Conservation (phyloP, 1,139 yeast genomes). For the Candida sanyaensis region DNA sequence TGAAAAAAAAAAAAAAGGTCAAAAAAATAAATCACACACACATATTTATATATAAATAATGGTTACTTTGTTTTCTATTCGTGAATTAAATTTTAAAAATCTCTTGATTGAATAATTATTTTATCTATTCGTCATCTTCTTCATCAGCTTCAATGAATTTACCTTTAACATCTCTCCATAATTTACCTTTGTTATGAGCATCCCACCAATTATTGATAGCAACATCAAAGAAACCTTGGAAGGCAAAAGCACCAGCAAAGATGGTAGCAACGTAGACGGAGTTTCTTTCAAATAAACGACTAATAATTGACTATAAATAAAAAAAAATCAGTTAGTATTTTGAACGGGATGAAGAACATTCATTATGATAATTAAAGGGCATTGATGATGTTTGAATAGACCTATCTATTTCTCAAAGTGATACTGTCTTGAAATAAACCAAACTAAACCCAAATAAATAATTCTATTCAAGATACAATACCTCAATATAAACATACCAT, state of each 20-base stretch:
- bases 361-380: no score
- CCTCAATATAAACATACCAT: neutral
- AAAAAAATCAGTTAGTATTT: conserved; percentile 13
- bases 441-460: no score
- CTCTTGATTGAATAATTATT: neutral
- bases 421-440: no score
- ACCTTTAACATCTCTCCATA: conserved; percentile 92
- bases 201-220: conserved; percentile 84
- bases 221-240: conserved; percentile 82
- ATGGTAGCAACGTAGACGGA: conserved; percentile 85
- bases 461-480: no score
- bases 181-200: conserved; percentile 88
- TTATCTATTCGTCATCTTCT: conserved; percentile 46
- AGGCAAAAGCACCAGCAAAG: conserved; percentile 84
- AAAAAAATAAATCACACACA: neutral
- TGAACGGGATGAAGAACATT: no score
- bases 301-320: conserved; percentile 20
- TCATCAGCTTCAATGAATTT: conserved; percentile 58
- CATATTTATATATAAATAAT: no score
- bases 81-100: neutral
- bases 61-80: neutral
- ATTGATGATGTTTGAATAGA: no score
- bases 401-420: no score
- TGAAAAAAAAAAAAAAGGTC: neutral
- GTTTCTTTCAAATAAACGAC: conserved; percentile 85